Evolutionary conservation across 257 asterid species (phyloP).

Genomic region (Echium plantagineum): DNA sequence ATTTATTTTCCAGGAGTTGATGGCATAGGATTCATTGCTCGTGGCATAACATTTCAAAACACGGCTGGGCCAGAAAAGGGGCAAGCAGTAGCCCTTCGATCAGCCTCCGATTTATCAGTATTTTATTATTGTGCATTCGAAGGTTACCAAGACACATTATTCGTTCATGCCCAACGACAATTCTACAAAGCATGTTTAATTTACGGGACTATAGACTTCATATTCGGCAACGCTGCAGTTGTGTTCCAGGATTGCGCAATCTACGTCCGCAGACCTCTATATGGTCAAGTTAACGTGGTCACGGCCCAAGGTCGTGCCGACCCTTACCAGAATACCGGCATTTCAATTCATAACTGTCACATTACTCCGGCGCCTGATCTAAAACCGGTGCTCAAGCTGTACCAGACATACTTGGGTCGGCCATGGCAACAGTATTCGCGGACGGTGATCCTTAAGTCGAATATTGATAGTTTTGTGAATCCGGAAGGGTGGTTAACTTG

Average conservation of each 20-base stretch:
- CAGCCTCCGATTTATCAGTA: conserved; percentile 6
- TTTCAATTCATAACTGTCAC: conserved; percentile 5
- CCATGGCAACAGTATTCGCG: conserved; percentile 8
- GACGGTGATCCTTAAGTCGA: background rate
- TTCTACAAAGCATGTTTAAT: conserved; percentile 8
- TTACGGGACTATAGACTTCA: conserved; percentile 7
- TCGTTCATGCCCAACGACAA: conserved; percentile 9
- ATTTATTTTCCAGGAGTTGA: background rate
- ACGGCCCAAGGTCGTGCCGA: conserved; percentile 8
- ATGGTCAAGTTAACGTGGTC: conserved; percentile 2
- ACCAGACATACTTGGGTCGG: conserved; percentile 6
- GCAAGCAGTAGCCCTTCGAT: conserved; percentile 9
- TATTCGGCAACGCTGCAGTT: conserved; percentile 2
- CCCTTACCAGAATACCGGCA: conserved; percentile 6
- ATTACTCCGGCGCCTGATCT: conserved; percentile 1
- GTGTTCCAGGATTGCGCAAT: background rate
- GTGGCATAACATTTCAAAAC: conserved; percentile 8
- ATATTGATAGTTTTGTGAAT: conserved; percentile 1
- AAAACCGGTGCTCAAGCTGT: background rate
- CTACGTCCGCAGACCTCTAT: background rate
- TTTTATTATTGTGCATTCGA: conserved; percentile 3
- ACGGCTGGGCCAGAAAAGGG: conserved; percentile 1
- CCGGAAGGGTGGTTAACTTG: conserved; percentile 4
- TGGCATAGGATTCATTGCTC: conserved; percentile 11
- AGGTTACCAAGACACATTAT: conserved; percentile 9